Conservation (phyloP, 2,329 filamentous ascomycete species). For the Neospermospora avenae region DNA sequence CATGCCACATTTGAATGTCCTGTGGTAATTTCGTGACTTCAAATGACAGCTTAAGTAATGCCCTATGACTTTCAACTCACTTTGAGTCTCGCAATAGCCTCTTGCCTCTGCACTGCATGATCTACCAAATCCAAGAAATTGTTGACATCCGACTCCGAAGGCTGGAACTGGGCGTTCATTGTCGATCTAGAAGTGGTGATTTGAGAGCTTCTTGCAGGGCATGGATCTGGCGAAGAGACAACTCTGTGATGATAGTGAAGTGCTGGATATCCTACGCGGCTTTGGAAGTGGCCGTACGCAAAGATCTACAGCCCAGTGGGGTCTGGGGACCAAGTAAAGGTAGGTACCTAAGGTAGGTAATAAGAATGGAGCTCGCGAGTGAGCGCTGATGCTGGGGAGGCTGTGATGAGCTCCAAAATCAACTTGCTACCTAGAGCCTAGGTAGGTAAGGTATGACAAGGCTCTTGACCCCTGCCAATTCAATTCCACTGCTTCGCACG, state of each 20-base stretch:
- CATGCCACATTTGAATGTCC: too few relatives aligned
- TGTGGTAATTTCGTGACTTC: too few relatives aligned
- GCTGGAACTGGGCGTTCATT: constrained; percentile 25
- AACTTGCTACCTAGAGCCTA: too few relatives aligned
- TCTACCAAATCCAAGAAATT: constrained; percentile 17
- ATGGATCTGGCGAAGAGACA: neutral
- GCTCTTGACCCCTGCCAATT: neutral
- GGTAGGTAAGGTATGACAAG: too few relatives aligned
- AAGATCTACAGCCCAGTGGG: constrained; percentile 2
- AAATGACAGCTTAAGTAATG: too few relatives aligned
- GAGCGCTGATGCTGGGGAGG: neutral
- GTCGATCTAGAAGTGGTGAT: constrained; percentile 8
- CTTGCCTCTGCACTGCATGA: constrained; percentile 17
- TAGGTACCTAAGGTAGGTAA: too few relatives aligned
- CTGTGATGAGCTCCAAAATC: neutral
- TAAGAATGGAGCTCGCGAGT: neutral
- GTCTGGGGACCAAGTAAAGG: too few relatives aligned
- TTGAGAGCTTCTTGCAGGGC: neutral
- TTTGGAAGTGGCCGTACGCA: too few relatives aligned
- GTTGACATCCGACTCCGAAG: constrained; percentile 26
- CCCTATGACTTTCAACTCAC: too few relatives aligned
- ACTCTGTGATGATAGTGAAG: neutral
- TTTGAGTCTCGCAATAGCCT: constrained; percentile 31
- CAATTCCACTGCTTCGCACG: neutral
- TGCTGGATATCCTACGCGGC: too few relatives aligned